Evolutionary conservation across 2,329 filamentous ascomycete genomes (phyloP), one percentile per base, ranked within the genome.

Genomic region (Aspergillus arachidicola): DNA sequence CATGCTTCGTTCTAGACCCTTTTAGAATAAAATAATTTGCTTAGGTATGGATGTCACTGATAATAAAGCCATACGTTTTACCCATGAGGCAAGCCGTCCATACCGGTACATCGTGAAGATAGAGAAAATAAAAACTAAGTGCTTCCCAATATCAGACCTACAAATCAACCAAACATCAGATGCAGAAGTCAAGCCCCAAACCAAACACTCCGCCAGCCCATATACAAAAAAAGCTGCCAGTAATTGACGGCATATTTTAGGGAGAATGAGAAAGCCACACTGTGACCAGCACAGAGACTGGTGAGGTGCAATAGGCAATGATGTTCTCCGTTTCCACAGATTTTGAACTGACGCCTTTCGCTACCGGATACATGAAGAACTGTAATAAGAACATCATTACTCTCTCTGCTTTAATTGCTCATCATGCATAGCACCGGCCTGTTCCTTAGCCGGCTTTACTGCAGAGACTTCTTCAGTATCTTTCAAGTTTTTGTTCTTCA

Each of bases 401-500:
- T 41, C 51, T 30, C 14, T 34, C 48, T 57, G 64, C 50, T 53
- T 61, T 4, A 36, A 28, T 45, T 64, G 26, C 36, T 63, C 38
- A 46, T 58, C 58, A 12, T 57, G 51, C 6, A 32, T 5, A n/a
- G 50, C 32, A 41, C 56, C 64, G 34, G 58, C 50, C 23, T 68
- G 30, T 46, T 63, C 63, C 53, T 72, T 64, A 26, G 58, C 65
- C 12, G 68, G 65, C 14, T 69, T 66, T 14, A 65, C 68, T 56
- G 64, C 69, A 57, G 72, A 64, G 26, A 66, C 69, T 26, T 72
- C 71, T 23, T 67, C 66, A 10, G 66, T 64, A 19, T 60, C 71
- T 34, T 73, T 68, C n/a, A 43, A 41, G 21, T 56, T 61, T 38
- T 69, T 63, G 23, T 59, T 58, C 65, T 59, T 57, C 26, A 57